Evolutionary conservation across 2,329 filamentous ascomycete species (phyloP), one percentile per base, ranked within the genome.

Genomic region (Pseudogymnoascus sp.): DNA sequence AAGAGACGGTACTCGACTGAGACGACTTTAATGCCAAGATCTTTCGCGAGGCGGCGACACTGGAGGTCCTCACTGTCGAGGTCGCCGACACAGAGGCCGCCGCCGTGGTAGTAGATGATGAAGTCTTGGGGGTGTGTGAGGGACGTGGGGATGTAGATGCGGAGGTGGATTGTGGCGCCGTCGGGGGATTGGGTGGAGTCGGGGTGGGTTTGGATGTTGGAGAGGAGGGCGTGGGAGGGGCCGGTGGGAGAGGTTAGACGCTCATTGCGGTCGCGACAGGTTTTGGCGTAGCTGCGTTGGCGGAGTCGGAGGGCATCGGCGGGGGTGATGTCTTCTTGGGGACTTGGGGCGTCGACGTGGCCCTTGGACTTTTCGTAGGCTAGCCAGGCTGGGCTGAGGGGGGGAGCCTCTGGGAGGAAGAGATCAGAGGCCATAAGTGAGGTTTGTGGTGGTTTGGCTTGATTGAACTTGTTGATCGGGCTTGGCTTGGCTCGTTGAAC

Each of bases 31-130:
- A 68, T 66, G 7, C 65, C 64, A 0, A 72, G 63, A 5, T 68
- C 71, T 21, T 75, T 73, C 25, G 76, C 67, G 21, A 82, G 73
- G 25, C 74, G 75, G 0, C 79, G 75, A 67, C 78, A 81, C 1
- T 78, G 76, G 1, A 81, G 69, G 56, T 82, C 79, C 67, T 82
- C 80, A 64, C 76, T 80, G 65, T 81, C 78, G 1, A 78, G 76
- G 62, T 80, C 78, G 9, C 80, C 80, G 34, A 82, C 77, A 28
- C 71, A 70, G 1, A 82, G 70, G 0, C 78, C 79, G 12, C 80
- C 80, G 8, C 80, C 80, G 66, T 82, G 80, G 66, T 77, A 79
- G 68, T 81, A 82, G 16, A 82, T 66, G 9, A 79, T 68, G 5
- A 77, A 65, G 3, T 71, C 64, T 5, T 72, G 11, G 8, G 34